Conservation (phyloP, 805 yeast genomes). For the Saccharomycopsis lassenensis region DNA sequence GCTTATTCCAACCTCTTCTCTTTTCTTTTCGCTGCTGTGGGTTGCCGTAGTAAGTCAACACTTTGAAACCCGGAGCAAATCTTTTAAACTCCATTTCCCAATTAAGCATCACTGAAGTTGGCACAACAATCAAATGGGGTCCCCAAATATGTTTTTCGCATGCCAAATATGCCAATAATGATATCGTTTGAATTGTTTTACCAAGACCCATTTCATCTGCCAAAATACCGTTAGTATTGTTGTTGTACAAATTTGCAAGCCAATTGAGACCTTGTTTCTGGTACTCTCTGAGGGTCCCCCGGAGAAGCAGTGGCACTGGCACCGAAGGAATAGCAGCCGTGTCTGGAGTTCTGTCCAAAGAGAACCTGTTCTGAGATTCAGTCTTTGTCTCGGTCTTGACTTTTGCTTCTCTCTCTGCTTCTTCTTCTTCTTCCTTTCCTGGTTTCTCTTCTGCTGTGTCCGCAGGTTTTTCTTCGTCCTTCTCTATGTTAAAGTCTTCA, state of each 20-base stretch:
- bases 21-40: conserved; percentile 95
- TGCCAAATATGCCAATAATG: conserved; percentile 77
- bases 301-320: conserved; percentile 47
- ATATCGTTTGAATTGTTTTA: conserved; percentile 92
- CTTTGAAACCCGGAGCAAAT: conserved; percentile 96
- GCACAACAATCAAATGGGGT: conserved; percentile 93
- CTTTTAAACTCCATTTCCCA: conserved; percentile 99
- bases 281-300: conserved; percentile 79
- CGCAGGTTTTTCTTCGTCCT: conserved; percentile 2
- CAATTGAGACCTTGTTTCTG: conserved; percentile 96
- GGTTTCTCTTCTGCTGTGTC: conserved; percentile 11
- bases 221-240: conserved; percentile 87
- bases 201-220: conserved; percentile 99
- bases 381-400: conserved; percentile 1
- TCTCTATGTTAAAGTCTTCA: conserved; percentile 12
- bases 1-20: conserved; percentile 95
- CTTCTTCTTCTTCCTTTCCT: conserved; percentile 17
- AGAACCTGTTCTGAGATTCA: conserved; percentile 16
- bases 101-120: conserved; percentile 92
- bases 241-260: conserved; percentile 89
- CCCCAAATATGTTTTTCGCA: conserved; percentile 96
- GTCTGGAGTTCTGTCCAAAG: conserved; percentile 19
- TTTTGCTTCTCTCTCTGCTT: conserved; percentile 19
- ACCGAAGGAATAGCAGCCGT: conserved; percentile 49
- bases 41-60: conserved; percentile 89